Evolutionary conservation across 2,329 filamentous ascomycete genomes (phyloP).

Genomic region (Nemania bipapillata): DNA sequence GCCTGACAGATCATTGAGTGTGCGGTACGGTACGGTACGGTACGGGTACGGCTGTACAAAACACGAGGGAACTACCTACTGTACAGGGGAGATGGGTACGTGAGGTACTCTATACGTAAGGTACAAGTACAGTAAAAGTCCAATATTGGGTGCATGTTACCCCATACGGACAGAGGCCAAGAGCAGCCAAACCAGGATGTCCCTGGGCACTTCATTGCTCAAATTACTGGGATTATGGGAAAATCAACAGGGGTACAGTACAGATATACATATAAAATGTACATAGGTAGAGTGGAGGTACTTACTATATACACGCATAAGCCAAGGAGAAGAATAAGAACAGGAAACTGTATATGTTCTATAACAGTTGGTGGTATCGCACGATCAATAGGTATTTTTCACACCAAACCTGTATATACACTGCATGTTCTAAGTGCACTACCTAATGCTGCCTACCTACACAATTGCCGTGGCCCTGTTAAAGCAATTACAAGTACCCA

Average conservation of each 20-base stretch:
- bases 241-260: slow-evolving; percentile 34
- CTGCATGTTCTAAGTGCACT: too few relatives aligned
- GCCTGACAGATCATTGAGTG: slow-evolving; percentile 2
- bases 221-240: slow-evolving; percentile 35
- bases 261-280: too few relatives aligned
- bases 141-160: slow-evolving; percentile 25
- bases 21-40: slow-evolving; percentile 13
- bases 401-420: too few relatives aligned
- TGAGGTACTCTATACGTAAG: neutral
- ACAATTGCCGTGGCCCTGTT: neutral
- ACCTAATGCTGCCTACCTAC: neutral
- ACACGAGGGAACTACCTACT: slow-evolving; percentile 26
- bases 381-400: too few relatives aligned
- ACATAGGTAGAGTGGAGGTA: too few relatives aligned
- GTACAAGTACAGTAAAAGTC: neutral
- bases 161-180: slow-evolving; percentile 24
- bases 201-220: slow-evolving; percentile 35
- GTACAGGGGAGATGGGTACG: neutral
- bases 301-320: too few relatives aligned
- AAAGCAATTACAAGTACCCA: neutral
- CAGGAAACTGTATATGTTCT: neutral
- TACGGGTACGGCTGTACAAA: slow-evolving; percentile 25
- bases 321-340: slow-evolving; percentile 25
- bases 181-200: slow-evolving; percentile 26
- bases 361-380: neutral